These are phyloP conservation scores for Syzygium syzygioides DNA, from an alignment of 441 rosid genomes.

Conservation along the genomic window DNA sequence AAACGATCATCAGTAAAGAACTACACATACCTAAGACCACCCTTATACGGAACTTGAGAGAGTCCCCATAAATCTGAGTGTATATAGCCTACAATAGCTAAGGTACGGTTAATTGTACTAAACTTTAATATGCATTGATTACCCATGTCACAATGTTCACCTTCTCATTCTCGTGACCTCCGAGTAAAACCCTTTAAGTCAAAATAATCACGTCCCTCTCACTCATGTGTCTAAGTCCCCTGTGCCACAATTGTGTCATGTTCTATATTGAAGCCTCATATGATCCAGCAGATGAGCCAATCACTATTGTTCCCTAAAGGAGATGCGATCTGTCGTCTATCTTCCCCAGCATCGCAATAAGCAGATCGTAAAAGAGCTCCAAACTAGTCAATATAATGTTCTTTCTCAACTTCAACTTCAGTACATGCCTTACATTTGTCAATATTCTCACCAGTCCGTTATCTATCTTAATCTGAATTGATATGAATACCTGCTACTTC, in stretches of 20 bases:
- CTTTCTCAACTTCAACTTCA: neutral
- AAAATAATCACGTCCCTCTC: neutral
- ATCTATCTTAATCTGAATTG: neutral
- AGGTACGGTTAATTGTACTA: neutral
- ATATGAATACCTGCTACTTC: neutral
- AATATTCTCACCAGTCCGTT: neutral
- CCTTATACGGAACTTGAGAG: neutral
- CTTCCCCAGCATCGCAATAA: neutral
- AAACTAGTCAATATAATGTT: neutral
- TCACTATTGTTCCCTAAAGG: neutral
- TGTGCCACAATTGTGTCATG: neutral
- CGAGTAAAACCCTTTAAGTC: neutral
- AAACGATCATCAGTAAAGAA: neutral
- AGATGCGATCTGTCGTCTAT: neutral
- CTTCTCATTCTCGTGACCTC: neutral
- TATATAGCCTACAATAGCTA: neutral
- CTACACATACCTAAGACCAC: neutral
- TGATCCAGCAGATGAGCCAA: neutral
- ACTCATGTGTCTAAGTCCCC: neutral
- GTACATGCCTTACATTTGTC: neutral
- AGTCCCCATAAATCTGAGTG: neutral
- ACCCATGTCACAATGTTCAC: neutral
- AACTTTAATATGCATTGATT: neutral
- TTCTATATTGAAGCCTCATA: neutral
- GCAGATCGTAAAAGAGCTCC: neutral